Evolutionary conservation across 2,329 filamentous ascomycete species (phyloP).

Genomic region (Lasiodiplodia sp.): DNA sequence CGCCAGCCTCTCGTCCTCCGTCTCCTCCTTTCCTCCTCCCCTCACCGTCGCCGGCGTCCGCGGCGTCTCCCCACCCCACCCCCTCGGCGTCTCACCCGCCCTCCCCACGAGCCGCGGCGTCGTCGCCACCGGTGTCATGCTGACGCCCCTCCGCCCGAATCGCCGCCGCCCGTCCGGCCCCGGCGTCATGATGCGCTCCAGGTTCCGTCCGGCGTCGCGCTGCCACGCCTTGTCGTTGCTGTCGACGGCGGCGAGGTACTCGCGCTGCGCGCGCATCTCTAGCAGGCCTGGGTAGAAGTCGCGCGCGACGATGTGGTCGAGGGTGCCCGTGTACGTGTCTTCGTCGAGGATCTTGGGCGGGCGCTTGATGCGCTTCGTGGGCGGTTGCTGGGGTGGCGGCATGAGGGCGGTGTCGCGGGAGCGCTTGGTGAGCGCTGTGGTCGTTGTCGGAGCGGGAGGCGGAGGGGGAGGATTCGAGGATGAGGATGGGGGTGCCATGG

Average conservation of each 20-base stretch:
- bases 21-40: slow-evolving; percentile 36
- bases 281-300: slow-evolving; percentile 95
- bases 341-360: slow-evolving; percentile 89
- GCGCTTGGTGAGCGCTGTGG: slow-evolving; percentile 73
- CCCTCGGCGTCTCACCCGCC: slow-evolving; percentile 65
- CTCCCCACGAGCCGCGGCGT: slow-evolving; percentile 29
- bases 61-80: slow-evolving; percentile 78
- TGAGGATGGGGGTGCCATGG: slow-evolving; percentile 9
- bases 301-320: slow-evolving; percentile 93
- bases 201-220: slow-evolving; percentile 71
- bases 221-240: slow-evolving; percentile 90
- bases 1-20: slow-evolving; percentile 30
- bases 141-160: background rate
- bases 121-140: slow-evolving; percentile 43
- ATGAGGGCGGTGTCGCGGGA: slow-evolving; percentile 74
- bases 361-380: slow-evolving; percentile 87
- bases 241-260: slow-evolving; percentile 90
- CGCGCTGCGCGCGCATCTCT: slow-evolving; percentile 85
- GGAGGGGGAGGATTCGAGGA: background rate
- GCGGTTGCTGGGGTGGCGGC: slow-evolving; percentile 81
- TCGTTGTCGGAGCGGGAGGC: slow-evolving; percentile 36
- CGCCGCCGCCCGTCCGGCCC: slow-evolving; percentile 58
- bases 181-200: slow-evolving; percentile 80
- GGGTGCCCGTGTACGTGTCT: slow-evolving; percentile 87
- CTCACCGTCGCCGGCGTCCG: slow-evolving; percentile 56